Conservation (phyloP, 768 basidiomycete species). For the Termitomyces sp. region DNA sequence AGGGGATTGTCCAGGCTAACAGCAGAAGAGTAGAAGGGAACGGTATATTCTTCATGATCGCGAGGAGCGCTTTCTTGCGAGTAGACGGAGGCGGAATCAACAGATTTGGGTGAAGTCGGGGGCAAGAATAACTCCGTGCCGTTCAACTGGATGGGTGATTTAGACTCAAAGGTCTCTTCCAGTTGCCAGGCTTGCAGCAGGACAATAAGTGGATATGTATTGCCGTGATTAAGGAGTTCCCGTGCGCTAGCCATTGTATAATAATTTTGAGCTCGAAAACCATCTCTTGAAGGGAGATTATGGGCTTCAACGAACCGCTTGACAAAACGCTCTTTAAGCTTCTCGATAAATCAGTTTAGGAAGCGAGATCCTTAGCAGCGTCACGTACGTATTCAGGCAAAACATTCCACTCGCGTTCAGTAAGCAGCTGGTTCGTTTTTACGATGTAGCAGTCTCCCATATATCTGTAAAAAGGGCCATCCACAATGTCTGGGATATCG, state of each 20-base stretch:
- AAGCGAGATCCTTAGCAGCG: not conserved
- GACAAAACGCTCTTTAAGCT: slow-evolving; percentile 12
- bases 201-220: slow-evolving; percentile 8
- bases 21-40: not conserved
- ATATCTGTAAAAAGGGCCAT: slow-evolving; percentile 10
- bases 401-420: slow-evolving; percentile 3
- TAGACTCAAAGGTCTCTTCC: not conserved
- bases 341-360: not conserved
- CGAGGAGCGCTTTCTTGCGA: slow-evolving; percentile 5
- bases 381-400: slow-evolving; percentile 5
- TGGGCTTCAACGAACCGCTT: slow-evolving; percentile 5
- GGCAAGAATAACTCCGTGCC: not conserved
- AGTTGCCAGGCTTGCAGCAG: slow-evolving; percentile 3
- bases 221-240: slow-evolving; percentile 5
- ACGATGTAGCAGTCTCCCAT: slow-evolving; percentile 12
- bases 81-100: slow-evolving; percentile 3
- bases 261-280: slow-evolving; percentile 1
- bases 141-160: not conserved
- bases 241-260: not conserved
- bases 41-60: not conserved
- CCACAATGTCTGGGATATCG: not conserved
- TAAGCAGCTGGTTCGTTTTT: slow-evolving; percentile 6
- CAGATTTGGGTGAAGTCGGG: not conserved
- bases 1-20: not conserved
- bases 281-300: not conserved